phyloP scores from a whole-genome alignment of 2,329 filamentous ascomycete genomes.

The Aspergillus oerlinghausenensis region DNA sequence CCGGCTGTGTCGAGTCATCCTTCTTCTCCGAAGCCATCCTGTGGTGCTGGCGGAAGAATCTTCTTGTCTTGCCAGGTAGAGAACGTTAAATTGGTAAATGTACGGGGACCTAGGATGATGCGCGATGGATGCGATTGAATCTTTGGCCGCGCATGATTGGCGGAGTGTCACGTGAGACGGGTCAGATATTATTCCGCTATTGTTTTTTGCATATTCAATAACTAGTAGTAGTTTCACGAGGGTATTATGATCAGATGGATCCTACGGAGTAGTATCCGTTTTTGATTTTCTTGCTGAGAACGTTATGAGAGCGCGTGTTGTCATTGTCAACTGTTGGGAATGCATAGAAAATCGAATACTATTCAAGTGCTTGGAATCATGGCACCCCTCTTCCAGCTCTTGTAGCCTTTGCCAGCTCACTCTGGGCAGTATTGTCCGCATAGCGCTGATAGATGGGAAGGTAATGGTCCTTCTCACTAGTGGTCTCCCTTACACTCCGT shows the following conservation, averaged over 20 bases:
- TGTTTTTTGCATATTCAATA: background rate
- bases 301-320: too few species aligned
- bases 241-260: too few species aligned
- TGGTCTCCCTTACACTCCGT: slow-evolving; percentile 62
- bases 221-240: too few species aligned
- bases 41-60: background rate
- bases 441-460: slow-evolving; percentile 64
- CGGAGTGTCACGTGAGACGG: slow-evolving; percentile 12
- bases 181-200: slow-evolving; percentile 3
- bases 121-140: slow-evolving; percentile 1
- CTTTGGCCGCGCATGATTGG: slow-evolving; percentile 7
- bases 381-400: slow-evolving; percentile 61
- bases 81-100: background rate
- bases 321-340: too few species aligned
- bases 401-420: slow-evolving; percentile 58
- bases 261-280: too few species aligned
- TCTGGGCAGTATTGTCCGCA: slow-evolving; percentile 61
- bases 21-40: slow-evolving; percentile 21
- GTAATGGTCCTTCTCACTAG: slow-evolving; percentile 64
- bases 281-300: too few species aligned
- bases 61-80: background rate
- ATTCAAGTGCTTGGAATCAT: slow-evolving; percentile 27
- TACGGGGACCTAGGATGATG: background rate
- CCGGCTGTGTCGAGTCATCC: slow-evolving; percentile 11
- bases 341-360: background rate